phyloP scores from a whole-genome alignment of 345 rosid species.

The Corymbia maculata region DNA sequence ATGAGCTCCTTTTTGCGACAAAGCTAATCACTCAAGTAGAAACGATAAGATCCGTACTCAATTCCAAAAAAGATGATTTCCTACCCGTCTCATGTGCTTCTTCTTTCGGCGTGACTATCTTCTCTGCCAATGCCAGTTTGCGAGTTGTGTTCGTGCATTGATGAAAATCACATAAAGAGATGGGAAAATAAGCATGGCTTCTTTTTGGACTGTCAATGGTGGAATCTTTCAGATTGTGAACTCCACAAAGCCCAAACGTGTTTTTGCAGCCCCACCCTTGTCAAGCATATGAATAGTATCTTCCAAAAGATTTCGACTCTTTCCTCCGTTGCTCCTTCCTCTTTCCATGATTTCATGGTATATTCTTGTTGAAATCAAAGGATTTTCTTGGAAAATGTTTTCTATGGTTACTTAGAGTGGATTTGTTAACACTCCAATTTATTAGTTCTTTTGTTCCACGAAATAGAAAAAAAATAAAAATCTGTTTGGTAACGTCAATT shows the following conservation, averaged over 20 bases:
- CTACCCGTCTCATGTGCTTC: neutral
- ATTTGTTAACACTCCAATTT: too few relatives aligned
- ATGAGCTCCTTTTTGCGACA: neutral
- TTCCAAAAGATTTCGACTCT: neutral
- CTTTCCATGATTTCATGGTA: neutral
- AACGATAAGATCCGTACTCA: neutral
- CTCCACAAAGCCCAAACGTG: neutral
- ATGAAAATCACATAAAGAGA: neutral
- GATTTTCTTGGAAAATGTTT: neutral
- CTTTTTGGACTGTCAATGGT: neutral
- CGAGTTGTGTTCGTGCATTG: neutral
- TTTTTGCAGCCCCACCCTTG: neutral
- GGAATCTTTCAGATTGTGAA: neutral
- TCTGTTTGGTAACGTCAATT: too few relatives aligned
- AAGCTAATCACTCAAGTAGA: neutral
- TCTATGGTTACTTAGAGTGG: neutral
- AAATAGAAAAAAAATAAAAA: too few relatives aligned
- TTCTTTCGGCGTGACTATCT: neutral
- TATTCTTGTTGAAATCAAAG: neutral
- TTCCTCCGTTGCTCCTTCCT: neutral
- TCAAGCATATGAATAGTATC: neutral
- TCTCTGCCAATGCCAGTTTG: neutral
- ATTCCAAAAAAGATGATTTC: neutral
- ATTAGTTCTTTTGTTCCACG: too few relatives aligned
- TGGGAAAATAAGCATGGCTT: neutral